A percentile compares a stretch with the other conserved stretches of the same genome.
These are phyloP conservation scores for Colletotrichum truncatum DNA, from an alignment of 2,329 filamentous ascomycete species.

Conservation along the genomic window DNA sequence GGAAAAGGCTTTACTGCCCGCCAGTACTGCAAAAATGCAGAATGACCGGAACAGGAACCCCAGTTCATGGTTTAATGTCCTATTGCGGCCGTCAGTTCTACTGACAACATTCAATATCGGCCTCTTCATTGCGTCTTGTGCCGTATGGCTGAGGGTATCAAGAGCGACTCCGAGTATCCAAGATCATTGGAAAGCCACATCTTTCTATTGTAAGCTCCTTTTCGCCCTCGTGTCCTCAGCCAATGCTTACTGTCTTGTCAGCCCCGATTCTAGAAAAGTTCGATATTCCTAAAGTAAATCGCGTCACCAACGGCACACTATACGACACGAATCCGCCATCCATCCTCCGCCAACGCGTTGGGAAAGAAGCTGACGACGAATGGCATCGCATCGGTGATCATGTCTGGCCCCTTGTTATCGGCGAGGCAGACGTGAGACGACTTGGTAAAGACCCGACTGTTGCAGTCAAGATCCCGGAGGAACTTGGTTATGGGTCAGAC, in stretches of 20 bases:
- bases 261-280: background rate
- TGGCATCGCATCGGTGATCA: constrained; percentile 16
- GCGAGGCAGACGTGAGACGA: background rate
- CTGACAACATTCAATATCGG: background rate
- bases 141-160: background rate
- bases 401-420: constrained; percentile 7
- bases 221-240: too few relatives aligned
- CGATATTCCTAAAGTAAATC: background rate
- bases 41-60: background rate
- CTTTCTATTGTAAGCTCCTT: background rate
- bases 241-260: too few relatives aligned
- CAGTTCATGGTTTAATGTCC: background rate
- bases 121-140: background rate
- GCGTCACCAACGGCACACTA: background rate
- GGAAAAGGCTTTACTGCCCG: background rate
- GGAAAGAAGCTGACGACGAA: background rate
- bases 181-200: constrained; percentile 8
- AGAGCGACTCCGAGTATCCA: background rate
- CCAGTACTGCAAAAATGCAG: background rate
- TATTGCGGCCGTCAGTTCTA: background rate
- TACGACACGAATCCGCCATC: constrained; percentile 6
- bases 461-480: constrained; percentile 36
- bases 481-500: constrained; percentile 40
- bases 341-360: constrained; percentile 9
- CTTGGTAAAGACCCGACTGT: constrained; percentile 41